Evolutionary conservation across 1,284 basidiomycete genomes (phyloP).

Genomic region (Sporisorium scitamineum): DNA sequence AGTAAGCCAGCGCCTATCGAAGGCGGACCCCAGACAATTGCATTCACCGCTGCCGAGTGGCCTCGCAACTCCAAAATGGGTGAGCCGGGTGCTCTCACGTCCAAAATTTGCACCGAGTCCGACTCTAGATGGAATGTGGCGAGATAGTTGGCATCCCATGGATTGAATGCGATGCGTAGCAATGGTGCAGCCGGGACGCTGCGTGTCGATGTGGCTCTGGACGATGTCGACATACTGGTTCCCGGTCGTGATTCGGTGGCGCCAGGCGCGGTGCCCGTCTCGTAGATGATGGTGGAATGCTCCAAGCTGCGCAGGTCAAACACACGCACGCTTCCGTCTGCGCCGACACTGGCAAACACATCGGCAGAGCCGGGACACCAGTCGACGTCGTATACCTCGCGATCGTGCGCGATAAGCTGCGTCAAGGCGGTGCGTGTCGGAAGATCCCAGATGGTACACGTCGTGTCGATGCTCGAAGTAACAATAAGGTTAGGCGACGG

Average conservation of each 20-base stretch:
- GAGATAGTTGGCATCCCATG: conserved; percentile 69
- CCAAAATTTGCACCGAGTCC: conserved; percentile 66
- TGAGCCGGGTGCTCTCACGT: conserved; percentile 67
- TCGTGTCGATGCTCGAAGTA: conserved; percentile 75
- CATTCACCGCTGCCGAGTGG: conserved; percentile 64
- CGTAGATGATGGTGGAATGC: conserved; percentile 98
- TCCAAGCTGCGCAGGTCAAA: conserved; percentile 96
- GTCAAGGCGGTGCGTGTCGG: conserved; percentile 95
- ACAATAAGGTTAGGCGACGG: conserved; percentile 69
- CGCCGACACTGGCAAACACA: conserved; percentile 98
- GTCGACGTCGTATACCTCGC: conserved; percentile 95
- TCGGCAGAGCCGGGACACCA: conserved; percentile 99
- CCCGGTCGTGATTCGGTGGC: conserved; percentile 52
- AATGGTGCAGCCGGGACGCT: conserved; percentile 55
- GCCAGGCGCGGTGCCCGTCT: conserved; percentile 70
- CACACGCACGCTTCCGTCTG: conserved; percentile 93
- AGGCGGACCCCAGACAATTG: conserved; percentile 68
- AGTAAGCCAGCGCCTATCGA: conserved; percentile 52
- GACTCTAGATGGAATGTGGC: conserved; percentile 68
- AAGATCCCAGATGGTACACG: conserved; percentile 82
- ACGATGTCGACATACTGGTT: conserved; percentile 50
- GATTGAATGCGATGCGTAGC: conserved; percentile 68
- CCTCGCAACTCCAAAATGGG: conserved; percentile 68
- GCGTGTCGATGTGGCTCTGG: conserved; percentile 36
- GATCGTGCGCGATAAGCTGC: conserved; percentile 89